Percentiles rank a stretch among this genome's conserved stretches.
phyloP scores from a whole-genome alignment of 140 eudicot species.

The Oenanthe javanica region DNA sequence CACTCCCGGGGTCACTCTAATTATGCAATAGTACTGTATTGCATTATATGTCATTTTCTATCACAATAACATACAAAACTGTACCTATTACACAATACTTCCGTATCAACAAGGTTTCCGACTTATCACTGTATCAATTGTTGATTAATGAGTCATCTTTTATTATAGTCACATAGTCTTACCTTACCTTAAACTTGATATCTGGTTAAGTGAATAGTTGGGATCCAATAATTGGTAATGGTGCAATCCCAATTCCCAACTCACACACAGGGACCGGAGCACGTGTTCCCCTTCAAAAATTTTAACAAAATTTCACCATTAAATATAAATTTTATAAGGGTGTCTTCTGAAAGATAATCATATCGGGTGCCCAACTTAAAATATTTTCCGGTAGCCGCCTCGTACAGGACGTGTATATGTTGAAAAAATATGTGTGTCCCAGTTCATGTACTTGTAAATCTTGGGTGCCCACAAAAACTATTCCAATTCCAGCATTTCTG shows the following conservation, averaged over 20 bases:
- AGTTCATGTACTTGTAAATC: background rate
- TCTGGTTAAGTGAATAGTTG: background rate
- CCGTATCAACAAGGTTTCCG: no score
- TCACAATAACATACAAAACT: background rate
- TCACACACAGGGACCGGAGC: background rate
- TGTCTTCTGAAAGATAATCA: no score
- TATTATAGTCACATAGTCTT: no score
- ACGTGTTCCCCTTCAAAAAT: no score
- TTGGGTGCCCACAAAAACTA: slow-evolving; percentile 1
- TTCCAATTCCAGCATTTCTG: background rate
- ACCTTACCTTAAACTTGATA: background rate
- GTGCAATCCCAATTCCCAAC: background rate
- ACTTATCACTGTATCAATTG: no score
- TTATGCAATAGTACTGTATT: background rate
- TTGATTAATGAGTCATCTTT: no score
- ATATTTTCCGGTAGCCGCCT: no score
- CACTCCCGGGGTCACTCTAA: background rate
- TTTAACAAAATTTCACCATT: no score
- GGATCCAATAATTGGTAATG: background rate
- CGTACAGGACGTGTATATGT: background rate
- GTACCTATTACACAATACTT: no score
- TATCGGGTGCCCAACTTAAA: no score
- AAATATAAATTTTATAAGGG: no score
- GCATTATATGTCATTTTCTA: background rate
- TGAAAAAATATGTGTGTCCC: background rate